Conservation (phyloP, 164 flowering plant genomes). For the Nymphaea thermarum region DNA sequence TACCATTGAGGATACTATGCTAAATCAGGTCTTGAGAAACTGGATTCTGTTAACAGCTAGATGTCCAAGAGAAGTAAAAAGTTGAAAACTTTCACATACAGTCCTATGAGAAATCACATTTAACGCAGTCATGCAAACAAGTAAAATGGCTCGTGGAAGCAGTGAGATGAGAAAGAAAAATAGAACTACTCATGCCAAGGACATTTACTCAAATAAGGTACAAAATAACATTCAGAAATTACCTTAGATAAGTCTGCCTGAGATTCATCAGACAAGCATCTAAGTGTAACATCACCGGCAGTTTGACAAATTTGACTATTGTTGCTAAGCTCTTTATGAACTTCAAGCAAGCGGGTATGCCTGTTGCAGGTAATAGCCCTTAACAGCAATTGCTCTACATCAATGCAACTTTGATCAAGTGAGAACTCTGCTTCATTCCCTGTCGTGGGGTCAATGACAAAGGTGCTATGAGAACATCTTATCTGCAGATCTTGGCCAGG, state of each 20-base stretch:
- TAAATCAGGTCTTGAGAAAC: neutral
- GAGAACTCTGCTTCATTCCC: conserved; percentile 79
- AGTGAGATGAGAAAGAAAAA: too few relatives aligned
- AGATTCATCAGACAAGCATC: conserved; percentile 31
- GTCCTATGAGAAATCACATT: too few relatives aligned
- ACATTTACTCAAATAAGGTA: too few relatives aligned
- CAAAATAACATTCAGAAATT: neutral
- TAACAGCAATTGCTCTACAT: conserved; percentile 78
- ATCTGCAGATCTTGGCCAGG: conserved; percentile 83
- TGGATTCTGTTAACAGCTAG: neutral
- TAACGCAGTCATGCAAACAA: too few relatives aligned
- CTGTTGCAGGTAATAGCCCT: conserved; percentile 72
- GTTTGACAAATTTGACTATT: conserved; percentile 56
- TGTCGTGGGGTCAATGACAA: conserved; percentile 73
- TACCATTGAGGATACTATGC: neutral
- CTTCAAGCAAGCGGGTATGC: conserved; percentile 87
- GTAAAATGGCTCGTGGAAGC: too few relatives aligned
- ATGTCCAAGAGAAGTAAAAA: too few relatives aligned
- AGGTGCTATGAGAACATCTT: conserved; percentile 70
- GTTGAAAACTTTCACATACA: too few relatives aligned
- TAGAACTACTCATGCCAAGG: too few relatives aligned
- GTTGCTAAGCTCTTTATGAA: conserved; percentile 58
- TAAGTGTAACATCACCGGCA: conserved; percentile 62
- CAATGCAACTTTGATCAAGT: conserved; percentile 79
- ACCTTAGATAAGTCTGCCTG: conserved; percentile 49